Evolutionary conservation across 768 basidiomycete genomes (phyloP), one percentile per base, ranked within the genome.

Genomic region (Mycena vitilis): DNA sequence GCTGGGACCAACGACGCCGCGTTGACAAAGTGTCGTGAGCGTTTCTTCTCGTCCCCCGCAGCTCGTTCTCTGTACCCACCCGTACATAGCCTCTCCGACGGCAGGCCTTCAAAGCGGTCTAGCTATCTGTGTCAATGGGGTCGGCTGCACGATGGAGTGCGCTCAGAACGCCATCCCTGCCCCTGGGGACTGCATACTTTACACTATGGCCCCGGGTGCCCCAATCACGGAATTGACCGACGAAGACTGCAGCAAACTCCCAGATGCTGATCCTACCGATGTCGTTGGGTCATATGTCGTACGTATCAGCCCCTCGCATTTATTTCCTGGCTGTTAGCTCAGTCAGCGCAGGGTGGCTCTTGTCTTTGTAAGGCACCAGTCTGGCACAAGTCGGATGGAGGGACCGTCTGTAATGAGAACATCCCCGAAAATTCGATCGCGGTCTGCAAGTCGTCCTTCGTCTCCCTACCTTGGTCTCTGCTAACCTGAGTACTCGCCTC

Each of bases 231-330:
- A 44, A 7, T 7, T 36, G 7, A 59, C 58, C 10, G 58, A 59
- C 44, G 15, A 45, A 13, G 44, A 47, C 25, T 59, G 58, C 45
- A 40, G 11, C 15, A 10, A 15, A 40, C 11, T 15, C 15, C 40
- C 40, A 9, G 40, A 37, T 13, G 36, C 54, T 2, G 34, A 30
- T 10, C n/a, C 45, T 8, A 47, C 22, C 44, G n/a, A 45, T 9
- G 58, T 59, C 30, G 47, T 59, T 22, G 58, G 58, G 30, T 44
- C 58, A 16, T 59, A 47, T 18, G 16, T 15, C 15, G 58, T 59
- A 15, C 13, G 25, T 22, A 22, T 15, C 40, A 40, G 15, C 40
- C 40, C 15, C 15, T 9, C 40, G 40, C 40, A 4, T 4, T 40
- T 11, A 15, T 9, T 9, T 8, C 7, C 15, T 40, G 10, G 11